Conservation (phyloP, 805 yeast genomes). For the Clavispora asparagi region DNA sequence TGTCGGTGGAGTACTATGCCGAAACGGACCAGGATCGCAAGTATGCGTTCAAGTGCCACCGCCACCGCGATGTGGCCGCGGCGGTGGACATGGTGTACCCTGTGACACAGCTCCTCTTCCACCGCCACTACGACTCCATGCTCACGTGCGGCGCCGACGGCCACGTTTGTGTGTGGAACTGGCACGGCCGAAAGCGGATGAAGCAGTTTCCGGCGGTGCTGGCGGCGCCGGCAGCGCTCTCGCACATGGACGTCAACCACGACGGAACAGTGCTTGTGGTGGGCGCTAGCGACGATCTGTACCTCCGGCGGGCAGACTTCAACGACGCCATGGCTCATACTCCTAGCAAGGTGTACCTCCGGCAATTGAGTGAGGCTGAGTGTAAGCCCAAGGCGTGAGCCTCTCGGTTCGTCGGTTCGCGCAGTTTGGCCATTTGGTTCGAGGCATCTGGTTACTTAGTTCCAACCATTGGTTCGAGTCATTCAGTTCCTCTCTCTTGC, state of each 20-base stretch:
- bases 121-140: slow-evolving; percentile 31
- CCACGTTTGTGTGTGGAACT: slow-evolving; percentile 47
- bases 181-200: slow-evolving; percentile 38
- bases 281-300: slow-evolving; percentile 9
- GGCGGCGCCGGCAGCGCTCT: slow-evolving; percentile 3
- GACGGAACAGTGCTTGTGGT: slow-evolving; percentile 11
- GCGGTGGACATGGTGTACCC: slow-evolving; percentile 51
- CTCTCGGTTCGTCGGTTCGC: no score
- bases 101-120: slow-evolving; percentile 44
- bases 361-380: slow-evolving; percentile 3
- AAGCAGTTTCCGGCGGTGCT: slow-evolving; percentile 22
- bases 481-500: no score
- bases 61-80: slow-evolving; percentile 33
- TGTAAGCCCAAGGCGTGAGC: neutral
- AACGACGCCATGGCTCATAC: neutral
- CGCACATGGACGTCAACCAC: slow-evolving; percentile 12
- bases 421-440: no score
- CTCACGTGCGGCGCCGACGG: slow-evolving; percentile 54
- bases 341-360: slow-evolving; percentile 4
- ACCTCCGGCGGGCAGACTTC: slow-evolving; percentile 1
- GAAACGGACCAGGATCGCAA: slow-evolving; percentile 36
- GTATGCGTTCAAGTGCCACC: slow-evolving; percentile 81
- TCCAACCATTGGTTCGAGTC: no score
- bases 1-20: slow-evolving; percentile 65
- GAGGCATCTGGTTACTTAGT: no score